These are phyloP conservation scores for Debaryomyces hansenii DNA, from an alignment of 805 yeast genomes.

Conservation along the genomic window DNA sequence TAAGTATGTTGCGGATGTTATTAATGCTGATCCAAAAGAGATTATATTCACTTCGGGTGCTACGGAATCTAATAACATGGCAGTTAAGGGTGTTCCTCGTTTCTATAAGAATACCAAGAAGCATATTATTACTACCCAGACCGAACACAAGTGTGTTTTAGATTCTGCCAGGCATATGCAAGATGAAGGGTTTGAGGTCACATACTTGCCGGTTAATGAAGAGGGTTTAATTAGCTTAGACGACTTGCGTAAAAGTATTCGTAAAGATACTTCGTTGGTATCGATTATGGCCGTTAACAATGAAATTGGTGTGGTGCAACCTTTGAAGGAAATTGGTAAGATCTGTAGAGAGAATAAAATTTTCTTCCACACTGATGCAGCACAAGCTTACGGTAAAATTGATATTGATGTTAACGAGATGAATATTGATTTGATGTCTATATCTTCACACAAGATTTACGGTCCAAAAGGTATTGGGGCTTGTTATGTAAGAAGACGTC, in stretches of 20 bases:
- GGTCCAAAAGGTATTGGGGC: conserved; percentile 99
- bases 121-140: conserved; percentile 93
- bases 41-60: conserved; percentile 98
- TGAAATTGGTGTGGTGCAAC: conserved; percentile 97
- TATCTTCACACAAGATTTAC: conserved; percentile 93
- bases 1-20: conserved; percentile 74
- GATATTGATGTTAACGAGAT: conserved; percentile 88
- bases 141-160: conserved; percentile 98
- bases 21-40: conserved; percentile 94
- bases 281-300: conserved; percentile 97
- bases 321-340: conserved; percentile 87
- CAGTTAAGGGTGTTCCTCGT: conserved; percentile 91
- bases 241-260: conserved; percentile 75
- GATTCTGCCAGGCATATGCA: conserved; percentile 94
- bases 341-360: conserved; percentile 85
- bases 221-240: conserved; percentile 82
- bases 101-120: conserved; percentile 87
- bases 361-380: conserved; percentile 96
- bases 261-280: conserved; percentile 88
- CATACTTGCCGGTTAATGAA: conserved; percentile 79
- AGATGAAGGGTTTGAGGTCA: conserved; percentile 95
- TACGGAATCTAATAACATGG: conserved; percentile 95
- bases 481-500: conserved; percentile 91
- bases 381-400: conserved; percentile 95
- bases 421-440: conserved; percentile 91